These are phyloP conservation scores for Aspergillus novoparasiticus DNA, from an alignment of 2,329 filamentous ascomycete species.

Conservation along the genomic window DNA sequence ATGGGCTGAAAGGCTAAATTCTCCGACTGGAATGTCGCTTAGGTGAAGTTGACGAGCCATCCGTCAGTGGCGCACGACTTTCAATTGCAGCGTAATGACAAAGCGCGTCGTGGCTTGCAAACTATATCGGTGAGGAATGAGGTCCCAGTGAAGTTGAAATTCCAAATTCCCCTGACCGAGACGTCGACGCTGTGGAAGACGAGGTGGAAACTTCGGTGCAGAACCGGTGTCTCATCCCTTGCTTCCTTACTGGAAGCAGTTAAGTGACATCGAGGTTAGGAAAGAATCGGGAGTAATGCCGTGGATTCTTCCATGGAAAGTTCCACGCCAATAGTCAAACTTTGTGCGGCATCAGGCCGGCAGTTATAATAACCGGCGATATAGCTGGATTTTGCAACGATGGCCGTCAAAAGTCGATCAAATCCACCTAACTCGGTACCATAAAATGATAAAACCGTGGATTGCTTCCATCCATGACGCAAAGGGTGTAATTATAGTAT, in stretches of 20 bases:
- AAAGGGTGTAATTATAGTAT: not conserved
- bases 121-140: not conserved
- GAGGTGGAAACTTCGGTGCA: not conserved
- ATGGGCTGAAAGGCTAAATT: not conserved
- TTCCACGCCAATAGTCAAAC: constrained; percentile 3
- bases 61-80: not conserved
- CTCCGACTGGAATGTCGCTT: not conserved
- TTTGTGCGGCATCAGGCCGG: not conserved
- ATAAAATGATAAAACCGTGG: not conserved
- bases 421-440: not conserved
- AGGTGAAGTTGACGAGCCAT: not conserved
- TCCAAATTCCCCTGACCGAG: not conserved
- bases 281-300: not conserved
- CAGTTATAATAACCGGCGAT: not conserved
- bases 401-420: not conserved
- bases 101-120: not conserved
- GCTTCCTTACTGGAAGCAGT: not conserved
- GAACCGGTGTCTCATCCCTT: not conserved
- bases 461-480: not conserved
- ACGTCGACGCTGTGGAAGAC: not conserved
- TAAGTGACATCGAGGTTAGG: not conserved
- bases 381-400: not conserved
- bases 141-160: not conserved
- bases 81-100: not conserved
- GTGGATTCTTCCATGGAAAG: constrained; percentile 1